Evolutionary conservation across 768 basidiomycete genomes (phyloP), one percentile per base, ranked within the genome.

Genomic region (Boletus subparvulus): DNA sequence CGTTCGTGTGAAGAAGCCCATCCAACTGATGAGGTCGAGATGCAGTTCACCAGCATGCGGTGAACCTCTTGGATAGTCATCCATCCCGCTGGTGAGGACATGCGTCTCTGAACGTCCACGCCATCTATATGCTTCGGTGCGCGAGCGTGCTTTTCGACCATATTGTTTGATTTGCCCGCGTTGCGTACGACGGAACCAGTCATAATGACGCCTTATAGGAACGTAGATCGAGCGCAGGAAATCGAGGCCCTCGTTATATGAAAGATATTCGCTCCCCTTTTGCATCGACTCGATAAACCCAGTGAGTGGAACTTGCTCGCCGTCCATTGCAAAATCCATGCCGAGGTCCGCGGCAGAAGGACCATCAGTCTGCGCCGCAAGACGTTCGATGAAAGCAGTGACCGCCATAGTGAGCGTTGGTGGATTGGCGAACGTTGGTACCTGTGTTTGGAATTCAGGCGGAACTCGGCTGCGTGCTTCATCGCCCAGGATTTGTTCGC

Each of bases 381-480:
- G 77, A 36, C 92, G 89, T 26, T 83, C 75, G 61, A 98, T 94
- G 71, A 92, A 94, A 9, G 90, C 87, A 0, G 92, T 94, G 35
- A 98, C 85, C 5, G 92, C 93, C 90, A 98, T 94, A 3, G 90
- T 83, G 17, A 98, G 82, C 0, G 95, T 98, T 0, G 95, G 95
- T 1, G 95, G 95, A 69, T 98, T 98, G 51, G 93, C 95, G 67
- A 92, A 93, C 50, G 84, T 89, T 10, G 95, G 96, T 17, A 95
- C 92, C 71, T 98, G 95, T 2, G 89, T 90, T 70, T 88, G 88
- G 75, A 98, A 98, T 69, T 98, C 88, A 42, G 75, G 58, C 9
- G 95, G 95, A 8, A 97, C 93, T 75, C 90, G 93, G 79, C 94
- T 97, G 48, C 96, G 84, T 17, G 95, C 94, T 75, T 98, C 95